Percentiles rank a stretch among this genome's conserved stretches.
Conservation (phyloP, 2,329 filamentous ascomycete genomes). For the Colletotrichum ledebouriae region DNA sequence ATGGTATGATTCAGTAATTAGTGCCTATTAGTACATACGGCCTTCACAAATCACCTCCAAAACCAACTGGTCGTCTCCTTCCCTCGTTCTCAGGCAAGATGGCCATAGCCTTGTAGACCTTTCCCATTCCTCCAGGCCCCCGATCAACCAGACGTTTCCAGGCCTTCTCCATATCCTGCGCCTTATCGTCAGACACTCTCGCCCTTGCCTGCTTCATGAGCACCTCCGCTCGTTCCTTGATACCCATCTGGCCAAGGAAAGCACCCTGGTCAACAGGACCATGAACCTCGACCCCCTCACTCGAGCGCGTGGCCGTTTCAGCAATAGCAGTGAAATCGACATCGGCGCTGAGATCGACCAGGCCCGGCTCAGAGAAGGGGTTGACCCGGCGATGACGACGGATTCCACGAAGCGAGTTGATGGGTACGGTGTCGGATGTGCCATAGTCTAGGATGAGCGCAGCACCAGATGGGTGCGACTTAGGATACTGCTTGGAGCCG, state of each 20-base stretch:
- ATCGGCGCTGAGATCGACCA: conserved; percentile 90
- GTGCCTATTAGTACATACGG: not conserved
- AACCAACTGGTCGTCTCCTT: conserved; percentile 85
- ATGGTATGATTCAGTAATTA: conserved; percentile 8
- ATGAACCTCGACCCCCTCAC: conserved; percentile 88
- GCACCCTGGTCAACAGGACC: conserved; percentile 88
- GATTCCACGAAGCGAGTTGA: conserved; percentile 93
- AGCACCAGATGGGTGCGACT: conserved; percentile 79
- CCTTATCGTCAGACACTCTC: conserved; percentile 63
- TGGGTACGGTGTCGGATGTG: conserved; percentile 80
- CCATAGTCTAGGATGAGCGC: conserved; percentile 98
- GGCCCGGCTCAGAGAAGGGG: conserved; percentile 83
- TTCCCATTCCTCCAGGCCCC: conserved; percentile 89
- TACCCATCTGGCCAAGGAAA: conserved; percentile 87
- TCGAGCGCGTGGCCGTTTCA: conserved; percentile 82
- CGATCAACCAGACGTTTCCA: conserved; percentile 89
- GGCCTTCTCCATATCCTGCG: conserved; percentile 75
- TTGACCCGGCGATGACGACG: conserved; percentile 80
- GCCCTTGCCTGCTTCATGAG: conserved; percentile 67
- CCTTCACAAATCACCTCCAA: conserved; percentile 78
- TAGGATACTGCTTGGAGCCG: conserved; percentile 68
- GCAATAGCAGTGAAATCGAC: conserved; percentile 93
- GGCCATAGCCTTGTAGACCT: conserved; percentile 92
- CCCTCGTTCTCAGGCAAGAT: conserved; percentile 86
- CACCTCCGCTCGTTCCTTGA: conserved; percentile 80